phyloP scores from a whole-genome alignment of 805 yeast genomes.

The Ogataea populi-albae region DNA sequence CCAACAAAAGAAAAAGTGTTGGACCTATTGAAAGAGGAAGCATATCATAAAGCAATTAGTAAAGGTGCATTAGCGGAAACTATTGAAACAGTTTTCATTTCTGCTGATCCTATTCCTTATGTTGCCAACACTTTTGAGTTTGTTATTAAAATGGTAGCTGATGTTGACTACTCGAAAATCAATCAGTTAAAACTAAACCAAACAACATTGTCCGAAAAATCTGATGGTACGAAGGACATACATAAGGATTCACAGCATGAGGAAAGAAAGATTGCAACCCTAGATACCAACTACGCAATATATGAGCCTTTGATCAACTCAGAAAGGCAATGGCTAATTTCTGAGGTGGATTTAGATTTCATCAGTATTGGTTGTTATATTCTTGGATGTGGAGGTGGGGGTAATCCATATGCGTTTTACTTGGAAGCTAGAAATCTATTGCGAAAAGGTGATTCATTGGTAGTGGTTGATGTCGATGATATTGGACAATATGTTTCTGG shows the following conservation, averaged over 20 bases:
- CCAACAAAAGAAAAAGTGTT: conserved; percentile 20
- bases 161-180: conserved; percentile 37
- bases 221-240: conserved; percentile 10
- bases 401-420: conserved; percentile 42
- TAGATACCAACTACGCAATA: conserved; percentile 24
- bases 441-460: conserved; percentile 34
- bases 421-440: conserved; percentile 35
- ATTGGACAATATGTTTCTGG: conserved; percentile 23
- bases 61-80: conserved; percentile 30
- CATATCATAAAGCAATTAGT: conserved; percentile 16
- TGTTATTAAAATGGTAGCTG: conserved; percentile 41
- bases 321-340: conserved; percentile 37
- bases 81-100: conserved; percentile 25
- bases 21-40: conserved; percentile 19
- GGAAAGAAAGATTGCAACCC: conserved; percentile 13
- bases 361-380: conserved; percentile 43
- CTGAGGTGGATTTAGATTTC: conserved; percentile 42
- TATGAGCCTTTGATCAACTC: conserved; percentile 33
- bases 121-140: conserved; percentile 35
- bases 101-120: conserved; percentile 34
- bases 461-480: conserved; percentile 36
- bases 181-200: neutral
- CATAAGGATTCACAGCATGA: conserved; percentile 12
- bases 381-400: conserved; percentile 53
- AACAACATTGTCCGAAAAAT: neutral